Evolutionary conservation across 495 filamentous ascomycete genomes (phyloP).

Genomic region (Podospora sp.): DNA sequence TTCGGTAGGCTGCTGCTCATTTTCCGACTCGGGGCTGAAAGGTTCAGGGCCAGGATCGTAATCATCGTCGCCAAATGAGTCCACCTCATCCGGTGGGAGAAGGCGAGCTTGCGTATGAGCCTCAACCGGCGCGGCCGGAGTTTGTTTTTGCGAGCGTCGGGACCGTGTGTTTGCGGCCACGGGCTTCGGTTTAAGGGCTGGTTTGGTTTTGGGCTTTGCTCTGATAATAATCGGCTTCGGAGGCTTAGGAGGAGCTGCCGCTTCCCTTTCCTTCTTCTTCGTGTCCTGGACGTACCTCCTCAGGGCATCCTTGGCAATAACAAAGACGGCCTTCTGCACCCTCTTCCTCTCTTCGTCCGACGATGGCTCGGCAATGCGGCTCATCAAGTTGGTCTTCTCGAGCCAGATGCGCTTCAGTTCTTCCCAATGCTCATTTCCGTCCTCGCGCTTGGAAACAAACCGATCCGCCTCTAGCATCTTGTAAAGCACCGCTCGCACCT

Average conservation of each 20-base stretch:
- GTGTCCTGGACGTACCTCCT: constrained; percentile 73
- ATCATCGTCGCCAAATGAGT: constrained; percentile 17
- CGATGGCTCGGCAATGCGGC: constrained; percentile 56
- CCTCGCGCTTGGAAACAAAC: constrained; percentile 73
- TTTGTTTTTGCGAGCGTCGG: not conserved
- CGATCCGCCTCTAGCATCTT: constrained; percentile 66
- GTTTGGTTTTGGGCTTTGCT: constrained; percentile 3
- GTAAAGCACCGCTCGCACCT: constrained; percentile 68
- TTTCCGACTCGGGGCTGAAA: not conserved
- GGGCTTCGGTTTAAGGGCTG: not conserved
- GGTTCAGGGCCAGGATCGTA: constrained; percentile 7
- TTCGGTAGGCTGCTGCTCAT: not conserved
- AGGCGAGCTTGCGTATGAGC: constrained; percentile 23
- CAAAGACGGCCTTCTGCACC: constrained; percentile 68
- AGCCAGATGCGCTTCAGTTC: constrained; percentile 73
- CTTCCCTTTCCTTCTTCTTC: constrained; percentile 44
- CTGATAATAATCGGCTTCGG: constrained; percentile 5
- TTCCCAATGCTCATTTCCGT: constrained; percentile 71
- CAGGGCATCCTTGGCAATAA: constrained; percentile 72
- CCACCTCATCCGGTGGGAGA: constrained; percentile 14
- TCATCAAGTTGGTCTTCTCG: constrained; percentile 57
- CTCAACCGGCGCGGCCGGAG: not conserved
- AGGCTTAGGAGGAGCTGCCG: constrained; percentile 14
- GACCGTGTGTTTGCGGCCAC: not conserved
- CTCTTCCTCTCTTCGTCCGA: constrained; percentile 57